A percentile compares a stretch with the other conserved stretches of the same genome.
Conservation (phyloP, 805 yeast species). For the Wickerhamiella cacticola region DNA sequence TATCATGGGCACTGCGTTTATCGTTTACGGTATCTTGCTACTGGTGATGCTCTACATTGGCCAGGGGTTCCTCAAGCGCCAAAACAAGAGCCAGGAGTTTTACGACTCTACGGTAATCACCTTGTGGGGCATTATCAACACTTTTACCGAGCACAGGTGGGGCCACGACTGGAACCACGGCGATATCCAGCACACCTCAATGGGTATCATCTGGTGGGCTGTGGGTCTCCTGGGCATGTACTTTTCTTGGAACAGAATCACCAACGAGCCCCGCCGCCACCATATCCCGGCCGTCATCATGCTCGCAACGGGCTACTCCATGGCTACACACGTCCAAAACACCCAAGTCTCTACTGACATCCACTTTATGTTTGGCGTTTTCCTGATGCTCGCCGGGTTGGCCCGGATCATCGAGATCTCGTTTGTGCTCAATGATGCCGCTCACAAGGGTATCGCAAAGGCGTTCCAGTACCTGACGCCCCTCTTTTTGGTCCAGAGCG, state of each 20-base stretch:
- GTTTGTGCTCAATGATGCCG: constrained; percentile 52
- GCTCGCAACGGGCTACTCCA: constrained; percentile 85
- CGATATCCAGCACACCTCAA: constrained; percentile 87
- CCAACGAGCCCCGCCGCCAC: constrained; percentile 40
- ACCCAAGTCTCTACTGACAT: constrained; percentile 71
- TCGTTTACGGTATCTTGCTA: constrained; percentile 64
- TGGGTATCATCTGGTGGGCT: constrained; percentile 96
- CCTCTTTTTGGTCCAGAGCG: constrained; percentile 63
- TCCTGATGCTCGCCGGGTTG: constrained; percentile 66
- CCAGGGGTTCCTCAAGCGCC: constrained; percentile 39
- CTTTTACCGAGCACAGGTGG: constrained; percentile 96
- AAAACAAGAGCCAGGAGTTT: constrained; percentile 61
- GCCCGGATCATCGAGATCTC: constrained; percentile 68
- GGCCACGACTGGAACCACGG: constrained; percentile 89
- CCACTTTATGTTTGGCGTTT: constrained; percentile 75
- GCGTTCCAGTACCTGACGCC: constrained; percentile 85
- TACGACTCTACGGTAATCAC: constrained; percentile 74
- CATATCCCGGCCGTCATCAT: constrained; percentile 73
- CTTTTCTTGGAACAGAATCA: constrained; percentile 48
- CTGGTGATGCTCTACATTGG: constrained; percentile 57
- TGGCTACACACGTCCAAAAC: constrained; percentile 80
- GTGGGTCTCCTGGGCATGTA: constrained; percentile 81
- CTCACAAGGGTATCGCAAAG: constrained; percentile 35
- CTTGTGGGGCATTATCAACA: constrained; percentile 83
- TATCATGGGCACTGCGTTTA: constrained; percentile 86